These are phyloP conservation scores for Wickerhamomyces bisporus DNA, from an alignment of 805 yeast species.

Conservation along the genomic window DNA sequence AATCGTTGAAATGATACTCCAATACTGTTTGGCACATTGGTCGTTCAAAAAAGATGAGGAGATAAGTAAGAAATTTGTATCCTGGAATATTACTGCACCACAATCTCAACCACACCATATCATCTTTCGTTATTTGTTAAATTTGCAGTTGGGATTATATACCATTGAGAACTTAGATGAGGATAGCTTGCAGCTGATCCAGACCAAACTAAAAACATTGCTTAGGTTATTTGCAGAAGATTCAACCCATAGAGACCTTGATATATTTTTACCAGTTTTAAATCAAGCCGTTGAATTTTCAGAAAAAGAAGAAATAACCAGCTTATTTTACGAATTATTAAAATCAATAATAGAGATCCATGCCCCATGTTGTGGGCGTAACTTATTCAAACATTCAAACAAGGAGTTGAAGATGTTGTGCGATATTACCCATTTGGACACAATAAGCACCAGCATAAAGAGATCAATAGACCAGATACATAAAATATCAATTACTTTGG, in stretches of 20 bases:
- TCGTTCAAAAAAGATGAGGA: constrained; percentile 21
- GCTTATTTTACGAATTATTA: constrained; percentile 22
- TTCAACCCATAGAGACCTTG: constrained; percentile 28
- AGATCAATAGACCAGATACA: neutral
- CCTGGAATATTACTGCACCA: constrained; percentile 32
- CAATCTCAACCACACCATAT: constrained; percentile 26
- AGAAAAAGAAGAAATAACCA: constrained; percentile 13
- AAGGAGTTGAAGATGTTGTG: neutral
- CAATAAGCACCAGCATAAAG: neutral
- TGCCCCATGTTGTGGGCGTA: constrained; percentile 30
- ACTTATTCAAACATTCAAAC: constrained; percentile 20
- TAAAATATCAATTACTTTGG: neutral
- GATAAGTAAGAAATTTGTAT: constrained; percentile 21
- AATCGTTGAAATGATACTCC: constrained; percentile 36
- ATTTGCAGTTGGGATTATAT: constrained; percentile 28
- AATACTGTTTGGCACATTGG: constrained; percentile 45
- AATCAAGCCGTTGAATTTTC: constrained; percentile 29
- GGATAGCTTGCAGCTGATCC: constrained; percentile 11
- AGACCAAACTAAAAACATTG: constrained; percentile 16
- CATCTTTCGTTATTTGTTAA: constrained; percentile 31
- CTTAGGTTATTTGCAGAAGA: constrained; percentile 15
- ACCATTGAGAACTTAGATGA: constrained; percentile 19
- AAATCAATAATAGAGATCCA: constrained; percentile 19
- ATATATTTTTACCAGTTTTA: constrained; percentile 30
- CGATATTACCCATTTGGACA: neutral